Base-by-base conservation (phyloP, 768 basidiomycete species). In the Dacryopinax spathularia region DNA sequence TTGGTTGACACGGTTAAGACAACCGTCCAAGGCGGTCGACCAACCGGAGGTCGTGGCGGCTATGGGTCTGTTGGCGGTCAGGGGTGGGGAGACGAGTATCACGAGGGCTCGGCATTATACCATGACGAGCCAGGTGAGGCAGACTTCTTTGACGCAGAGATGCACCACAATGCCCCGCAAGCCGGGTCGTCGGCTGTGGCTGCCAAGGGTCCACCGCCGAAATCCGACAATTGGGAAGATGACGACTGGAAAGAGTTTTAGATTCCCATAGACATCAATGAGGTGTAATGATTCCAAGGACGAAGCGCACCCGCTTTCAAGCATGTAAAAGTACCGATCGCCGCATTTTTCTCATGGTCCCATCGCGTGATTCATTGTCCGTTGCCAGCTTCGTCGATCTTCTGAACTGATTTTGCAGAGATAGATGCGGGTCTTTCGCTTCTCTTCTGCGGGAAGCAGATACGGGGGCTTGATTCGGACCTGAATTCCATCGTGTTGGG, bases 181-280 rank as follows among this genome's bases (percentile, higher is more conserved):
- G 27, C 65, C 22, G 63, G 64, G 64, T 66, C 69, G 29, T 39
- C 67, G 43, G 60, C 59, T 41, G 63, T 61, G 65, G 15, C 67
- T 18, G 68, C 64, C 13, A 63, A 75, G 2, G 66, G 73, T 22
- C 65, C 72, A 12, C 69, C 75, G 20, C 77, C 78, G 69, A 72
- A 73, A 70, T 77, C 77, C 61, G 66, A 67, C 35, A 65, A 67
- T 29, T 69, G 70, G 84, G 68, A 71, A 34, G 70, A 70, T 62
- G 82, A 85, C 66, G 87, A 87, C 60, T 89, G 88, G 88, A 84
- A 89, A 73, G 86, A 88, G 71, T 89, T 89, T 68, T 89, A 82
- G 70, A 39, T 33, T 56, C 66, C 22, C 37, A 33, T 37, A 27
- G 37, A 27, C 48, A 18, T 15, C 25, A 56, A 56, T 56, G 10